phyloP scores from a whole-genome alignment of 2,329 filamentous ascomycete species.

The Ophiostoma sp. region DNA sequence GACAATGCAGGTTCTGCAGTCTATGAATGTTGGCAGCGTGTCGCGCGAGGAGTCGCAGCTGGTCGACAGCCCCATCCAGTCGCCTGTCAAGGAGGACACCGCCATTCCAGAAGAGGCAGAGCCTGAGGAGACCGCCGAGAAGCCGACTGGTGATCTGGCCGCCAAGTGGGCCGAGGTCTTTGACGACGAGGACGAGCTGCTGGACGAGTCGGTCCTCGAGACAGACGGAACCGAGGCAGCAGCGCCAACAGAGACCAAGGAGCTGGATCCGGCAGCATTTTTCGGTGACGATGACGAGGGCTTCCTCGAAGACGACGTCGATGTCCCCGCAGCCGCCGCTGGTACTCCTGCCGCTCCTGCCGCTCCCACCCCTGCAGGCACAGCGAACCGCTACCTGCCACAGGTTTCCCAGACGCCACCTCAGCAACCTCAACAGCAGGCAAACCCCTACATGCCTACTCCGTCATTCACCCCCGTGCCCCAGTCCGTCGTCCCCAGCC shows the following conservation, averaged over 20 bases:
- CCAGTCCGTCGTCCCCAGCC: constrained; percentile 16
- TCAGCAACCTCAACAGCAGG: constrained; percentile 12
- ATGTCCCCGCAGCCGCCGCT: constrained; percentile 32
- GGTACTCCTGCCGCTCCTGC: background rate
- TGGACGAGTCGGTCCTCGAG: constrained; percentile 51
- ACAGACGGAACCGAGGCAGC: background rate
- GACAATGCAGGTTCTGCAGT: constrained; percentile 53
- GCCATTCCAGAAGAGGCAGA: constrained; percentile 21
- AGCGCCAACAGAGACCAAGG: constrained; percentile 35
- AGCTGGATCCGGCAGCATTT: constrained; percentile 59
- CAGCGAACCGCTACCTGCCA: constrained; percentile 25
- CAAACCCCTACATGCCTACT: constrained; percentile 26
- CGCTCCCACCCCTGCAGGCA: background rate
- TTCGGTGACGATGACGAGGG: constrained; percentile 82
- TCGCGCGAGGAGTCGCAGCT: constrained; percentile 27
- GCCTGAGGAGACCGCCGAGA: constrained; percentile 14
- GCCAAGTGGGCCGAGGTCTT: constrained; percentile 81
- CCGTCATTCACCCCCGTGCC: background rate
- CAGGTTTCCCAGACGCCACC: constrained; percentile 11
- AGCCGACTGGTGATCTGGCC: constrained; percentile 53
- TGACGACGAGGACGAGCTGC: constrained; percentile 63
- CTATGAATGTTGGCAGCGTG: constrained; percentile 38
- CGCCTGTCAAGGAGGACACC: constrained; percentile 26
- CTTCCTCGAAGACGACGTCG: constrained; percentile 66
- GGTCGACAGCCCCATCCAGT: constrained; percentile 20